Percentiles rank a stretch among this genome's conserved stretches.
Conservation (phyloP, 2,329 filamentous ascomycete species). For the Neoscytalidium dimidiatum region DNA sequence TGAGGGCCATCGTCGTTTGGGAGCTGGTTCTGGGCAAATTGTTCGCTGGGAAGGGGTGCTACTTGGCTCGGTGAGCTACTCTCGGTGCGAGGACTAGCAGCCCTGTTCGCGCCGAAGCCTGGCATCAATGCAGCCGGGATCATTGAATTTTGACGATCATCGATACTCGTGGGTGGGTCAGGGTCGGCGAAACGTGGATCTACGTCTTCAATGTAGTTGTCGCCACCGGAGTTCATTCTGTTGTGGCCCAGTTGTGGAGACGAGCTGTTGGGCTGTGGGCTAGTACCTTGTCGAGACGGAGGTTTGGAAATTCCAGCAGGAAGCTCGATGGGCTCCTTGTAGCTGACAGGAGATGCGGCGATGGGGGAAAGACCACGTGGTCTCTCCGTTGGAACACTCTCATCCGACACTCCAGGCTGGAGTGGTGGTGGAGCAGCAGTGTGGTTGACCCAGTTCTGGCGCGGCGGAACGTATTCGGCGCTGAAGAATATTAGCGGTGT, state of each 20-base stretch:
- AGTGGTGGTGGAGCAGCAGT: slow-evolving; percentile 17
- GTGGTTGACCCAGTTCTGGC: slow-evolving; percentile 41
- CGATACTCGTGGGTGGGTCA: not conserved
- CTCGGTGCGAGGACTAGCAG: slow-evolving; percentile 27
- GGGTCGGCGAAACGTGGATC: slow-evolving; percentile 78
- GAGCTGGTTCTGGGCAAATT: slow-evolving; percentile 21
- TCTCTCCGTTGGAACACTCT: slow-evolving; percentile 21
- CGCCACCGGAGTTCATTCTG: slow-evolving; percentile 20
- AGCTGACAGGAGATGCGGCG: slow-evolving; percentile 32
- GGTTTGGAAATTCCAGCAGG: slow-evolving; percentile 33
- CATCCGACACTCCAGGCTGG: not conserved
- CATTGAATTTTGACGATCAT: not conserved
- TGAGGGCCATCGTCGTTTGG: slow-evolving; percentile 15
- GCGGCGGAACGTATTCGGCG: slow-evolving; percentile 49
- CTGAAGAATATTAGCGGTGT: slow-evolving; percentile 23
- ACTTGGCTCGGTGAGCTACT: slow-evolving; percentile 22
- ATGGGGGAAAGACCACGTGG: slow-evolving; percentile 40
- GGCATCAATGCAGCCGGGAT: slow-evolving; percentile 36
- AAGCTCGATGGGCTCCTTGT: slow-evolving; percentile 31
- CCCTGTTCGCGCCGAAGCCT: slow-evolving; percentile 31
- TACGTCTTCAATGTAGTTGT: slow-evolving; percentile 87
- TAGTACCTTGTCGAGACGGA: slow-evolving; percentile 21
- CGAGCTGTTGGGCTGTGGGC: not conserved
- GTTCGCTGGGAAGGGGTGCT: slow-evolving; percentile 27
- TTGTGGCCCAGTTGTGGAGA: slow-evolving; percentile 20